phyloP scores from a whole-genome alignment of 108 stramenopile species.

The Nitzschia inconspicua region DNA sequence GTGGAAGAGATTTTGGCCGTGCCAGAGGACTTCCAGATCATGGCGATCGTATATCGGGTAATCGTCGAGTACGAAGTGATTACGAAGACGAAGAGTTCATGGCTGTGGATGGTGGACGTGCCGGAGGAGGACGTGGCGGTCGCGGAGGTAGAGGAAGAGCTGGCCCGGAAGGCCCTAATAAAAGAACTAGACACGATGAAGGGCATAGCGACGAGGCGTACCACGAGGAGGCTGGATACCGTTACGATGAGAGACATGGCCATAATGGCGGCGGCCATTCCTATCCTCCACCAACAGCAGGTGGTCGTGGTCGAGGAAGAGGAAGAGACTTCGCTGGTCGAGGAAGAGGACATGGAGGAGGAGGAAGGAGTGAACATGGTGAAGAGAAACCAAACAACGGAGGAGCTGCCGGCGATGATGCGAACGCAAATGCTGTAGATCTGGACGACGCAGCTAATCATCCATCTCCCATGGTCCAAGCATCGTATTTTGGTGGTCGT shows the following conservation, averaged over 20 bases:
- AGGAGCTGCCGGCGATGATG: conserved; percentile 6
- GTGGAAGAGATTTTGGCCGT: conserved; percentile 10
- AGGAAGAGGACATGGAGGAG: not conserved
- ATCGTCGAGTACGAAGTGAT: conserved; percentile 13
- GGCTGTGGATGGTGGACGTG: not conserved
- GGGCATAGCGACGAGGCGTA: not conserved
- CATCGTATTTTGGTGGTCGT: conserved; percentile 37
- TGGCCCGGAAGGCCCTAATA: not conserved
- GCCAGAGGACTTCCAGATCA: conserved; percentile 14
- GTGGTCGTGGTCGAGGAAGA: conserved; percentile 18
- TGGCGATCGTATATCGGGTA: conserved; percentile 6
- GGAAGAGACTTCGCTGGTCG: conserved; percentile 3
- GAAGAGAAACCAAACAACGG: not conserved
- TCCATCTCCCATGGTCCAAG: conserved; percentile 53
- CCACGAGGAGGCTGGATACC: not conserved
- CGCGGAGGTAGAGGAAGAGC: not conserved
- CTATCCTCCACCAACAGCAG: no score
- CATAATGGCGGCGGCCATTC: conserved; percentile 1
- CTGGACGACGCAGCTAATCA: conserved; percentile 10
- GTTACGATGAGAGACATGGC: conserved; percentile 4
- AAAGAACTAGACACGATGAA: not conserved
- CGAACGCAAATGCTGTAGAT: not conserved
- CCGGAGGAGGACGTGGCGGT: not conserved
- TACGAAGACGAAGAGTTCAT: not conserved
- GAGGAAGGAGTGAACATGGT: not conserved